Conservation (phyloP, 371 early-diverging fungal species). For the Phascolomyces articulosus region DNA sequence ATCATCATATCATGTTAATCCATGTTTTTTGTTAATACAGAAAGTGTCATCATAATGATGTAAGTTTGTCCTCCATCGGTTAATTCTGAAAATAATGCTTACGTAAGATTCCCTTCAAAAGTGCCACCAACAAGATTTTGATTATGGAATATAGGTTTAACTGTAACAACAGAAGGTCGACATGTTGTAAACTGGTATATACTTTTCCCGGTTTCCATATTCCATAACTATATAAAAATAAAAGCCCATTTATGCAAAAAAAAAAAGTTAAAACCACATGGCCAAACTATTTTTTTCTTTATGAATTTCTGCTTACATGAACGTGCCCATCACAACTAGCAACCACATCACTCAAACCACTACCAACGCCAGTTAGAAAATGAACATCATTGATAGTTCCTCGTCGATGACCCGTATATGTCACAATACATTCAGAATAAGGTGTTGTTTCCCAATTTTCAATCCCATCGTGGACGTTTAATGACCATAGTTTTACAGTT, state of each 20-base stretch:
- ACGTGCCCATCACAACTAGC: conserved; percentile 71
- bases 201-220: conserved; percentile 59
- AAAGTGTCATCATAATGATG: no score
- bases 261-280: no score
- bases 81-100: conserved; percentile 15
- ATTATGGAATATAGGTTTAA: conserved; percentile 60
- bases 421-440: conserved; percentile 59
- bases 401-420: conserved; percentile 64
- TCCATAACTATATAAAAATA: conserved; percentile 51
- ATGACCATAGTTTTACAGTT: conserved; percentile 74
- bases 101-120: conserved; percentile 45
- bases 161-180: conserved; percentile 50
- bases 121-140: conserved; percentile 62
- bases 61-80: no score
- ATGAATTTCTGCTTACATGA: conserved; percentile 47
- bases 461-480: conserved; percentile 65
- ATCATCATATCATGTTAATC: no score
- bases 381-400: conserved; percentile 56
- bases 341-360: conserved; percentile 55
- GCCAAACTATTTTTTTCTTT: no score
- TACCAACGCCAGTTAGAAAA: conserved; percentile 55
- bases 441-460: conserved; percentile 61
- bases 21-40: no score
- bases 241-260: background rate
- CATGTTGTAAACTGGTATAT: conserved; percentile 58